A percentile compares a stretch with the other conserved stretches of the same genome.
phyloP scores from a whole-genome alignment of 345 rosid species.

The Durio zibethinus region DNA sequence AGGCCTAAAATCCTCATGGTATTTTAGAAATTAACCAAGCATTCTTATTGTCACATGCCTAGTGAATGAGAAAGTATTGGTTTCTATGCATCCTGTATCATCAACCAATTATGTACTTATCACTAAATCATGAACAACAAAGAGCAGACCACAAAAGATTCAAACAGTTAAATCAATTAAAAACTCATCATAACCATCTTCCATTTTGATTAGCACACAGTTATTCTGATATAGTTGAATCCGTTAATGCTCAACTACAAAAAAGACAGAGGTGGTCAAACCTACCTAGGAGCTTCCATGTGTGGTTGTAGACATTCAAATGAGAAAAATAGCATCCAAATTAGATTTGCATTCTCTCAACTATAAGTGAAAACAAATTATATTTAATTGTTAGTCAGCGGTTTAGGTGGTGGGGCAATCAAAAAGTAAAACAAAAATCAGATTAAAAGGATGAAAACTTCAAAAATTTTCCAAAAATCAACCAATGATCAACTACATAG shows the following conservation, averaged over 20 bases:
- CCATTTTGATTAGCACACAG: neutral
- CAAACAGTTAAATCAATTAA: neutral
- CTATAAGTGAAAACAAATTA: neutral
- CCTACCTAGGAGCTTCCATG: neutral
- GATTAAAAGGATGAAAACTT: neutral
- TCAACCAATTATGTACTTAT: neutral
- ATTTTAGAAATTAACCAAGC: neutral
- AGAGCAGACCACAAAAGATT: neutral
- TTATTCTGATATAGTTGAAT: neutral
- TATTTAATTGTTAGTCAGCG: neutral
- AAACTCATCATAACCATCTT: neutral
- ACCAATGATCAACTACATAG: neutral
- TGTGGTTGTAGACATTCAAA: neutral
- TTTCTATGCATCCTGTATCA: neutral
- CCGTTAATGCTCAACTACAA: neutral
- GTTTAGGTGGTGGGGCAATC: neutral
- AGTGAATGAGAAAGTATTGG: neutral
- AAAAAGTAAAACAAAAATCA: neutral
- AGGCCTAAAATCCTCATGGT: neutral
- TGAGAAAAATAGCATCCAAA: neutral
- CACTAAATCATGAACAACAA: neutral
- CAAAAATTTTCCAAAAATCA: neutral
- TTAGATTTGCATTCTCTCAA: neutral
- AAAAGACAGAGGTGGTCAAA: neutral
- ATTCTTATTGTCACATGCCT: neutral